phyloP scores from a whole-genome alignment of 306 rosid species.

The Corylus americana region DNA sequence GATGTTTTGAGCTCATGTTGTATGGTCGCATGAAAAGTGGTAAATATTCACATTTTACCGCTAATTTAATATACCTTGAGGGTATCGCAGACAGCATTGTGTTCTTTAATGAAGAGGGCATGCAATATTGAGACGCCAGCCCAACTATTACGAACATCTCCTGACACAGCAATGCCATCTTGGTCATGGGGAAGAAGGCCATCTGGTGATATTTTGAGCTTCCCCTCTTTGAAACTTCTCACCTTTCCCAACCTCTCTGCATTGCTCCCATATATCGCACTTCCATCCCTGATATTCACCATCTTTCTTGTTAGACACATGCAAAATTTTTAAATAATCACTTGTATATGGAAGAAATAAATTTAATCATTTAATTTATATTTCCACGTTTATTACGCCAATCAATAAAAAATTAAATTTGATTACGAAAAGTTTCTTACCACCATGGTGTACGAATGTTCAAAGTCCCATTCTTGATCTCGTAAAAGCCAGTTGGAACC shows the following conservation, averaged over 20 bases:
- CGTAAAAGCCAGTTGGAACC: slow-evolving; percentile 40
- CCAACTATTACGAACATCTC: slow-evolving; percentile 65
- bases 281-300: slow-evolving; percentile 50
- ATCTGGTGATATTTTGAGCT: slow-evolving; percentile 45
- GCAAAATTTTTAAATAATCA: too few species aligned
- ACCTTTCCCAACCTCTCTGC: slow-evolving; percentile 33
- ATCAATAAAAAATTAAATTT: too few species aligned
- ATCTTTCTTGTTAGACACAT: background rate
- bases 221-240: slow-evolving; percentile 59
- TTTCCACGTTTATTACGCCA: too few species aligned
- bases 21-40: background rate
- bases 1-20: background rate
- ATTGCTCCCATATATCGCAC: slow-evolving; percentile 56
- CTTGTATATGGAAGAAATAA: too few species aligned
- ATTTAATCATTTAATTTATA: too few species aligned
- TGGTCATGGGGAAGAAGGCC: slow-evolving; percentile 47
- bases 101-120: slow-evolving; percentile 55
- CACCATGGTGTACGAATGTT: slow-evolving; percentile 67
- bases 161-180: slow-evolving; percentile 48
- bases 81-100: slow-evolving; percentile 54
- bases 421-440: slow-evolving; percentile 24
- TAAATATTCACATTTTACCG: background rate
- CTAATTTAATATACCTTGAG: slow-evolving; percentile 41
- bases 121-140: slow-evolving; percentile 63
- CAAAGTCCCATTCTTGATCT: slow-evolving; percentile 33